Evolutionary conservation across 2,329 filamentous ascomycete species (phyloP).

Genomic region (Claviceps pazoutovae): DNA sequence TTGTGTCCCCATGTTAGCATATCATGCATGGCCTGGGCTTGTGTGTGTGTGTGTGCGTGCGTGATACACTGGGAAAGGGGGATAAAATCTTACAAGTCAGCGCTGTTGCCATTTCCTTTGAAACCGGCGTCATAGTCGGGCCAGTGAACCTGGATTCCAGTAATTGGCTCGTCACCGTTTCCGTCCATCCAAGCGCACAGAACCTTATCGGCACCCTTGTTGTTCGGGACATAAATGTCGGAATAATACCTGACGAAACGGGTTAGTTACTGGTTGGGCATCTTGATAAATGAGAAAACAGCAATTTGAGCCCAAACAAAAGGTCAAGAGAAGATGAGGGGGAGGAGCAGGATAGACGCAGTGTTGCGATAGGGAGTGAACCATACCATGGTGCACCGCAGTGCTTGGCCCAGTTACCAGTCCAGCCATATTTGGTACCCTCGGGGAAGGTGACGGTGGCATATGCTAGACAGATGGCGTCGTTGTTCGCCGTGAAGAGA

Average conservation of each 20-base stretch:
- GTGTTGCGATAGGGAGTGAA: neutral
- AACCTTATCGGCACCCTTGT: neutral
- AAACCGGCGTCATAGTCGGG: neutral
- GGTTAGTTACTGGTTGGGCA: no score
- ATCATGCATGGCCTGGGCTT: neutral
- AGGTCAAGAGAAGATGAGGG: no score
- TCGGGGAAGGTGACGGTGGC: neutral
- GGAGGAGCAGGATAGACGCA: neutral
- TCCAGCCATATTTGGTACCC: neutral
- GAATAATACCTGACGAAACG: neutral
- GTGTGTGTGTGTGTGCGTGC: neutral
- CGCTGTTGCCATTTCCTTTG: neutral
- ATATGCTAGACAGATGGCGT: neutral
- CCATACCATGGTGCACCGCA: neutral
- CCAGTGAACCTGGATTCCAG: neutral
- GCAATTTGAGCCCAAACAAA: no score
- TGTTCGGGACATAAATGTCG: neutral
- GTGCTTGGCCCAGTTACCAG: neutral
- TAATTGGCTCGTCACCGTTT: neutral
- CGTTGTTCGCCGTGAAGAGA: neutral
- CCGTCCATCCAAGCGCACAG: neutral
- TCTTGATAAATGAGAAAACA: no score
- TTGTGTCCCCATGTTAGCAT: neutral
- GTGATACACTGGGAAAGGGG: neutral
- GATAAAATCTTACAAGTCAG: neutral